These are phyloP conservation scores for Cinnamomum chago DNA, from an alignment of 164 flowering plant genomes.

Conservation along the genomic window DNA sequence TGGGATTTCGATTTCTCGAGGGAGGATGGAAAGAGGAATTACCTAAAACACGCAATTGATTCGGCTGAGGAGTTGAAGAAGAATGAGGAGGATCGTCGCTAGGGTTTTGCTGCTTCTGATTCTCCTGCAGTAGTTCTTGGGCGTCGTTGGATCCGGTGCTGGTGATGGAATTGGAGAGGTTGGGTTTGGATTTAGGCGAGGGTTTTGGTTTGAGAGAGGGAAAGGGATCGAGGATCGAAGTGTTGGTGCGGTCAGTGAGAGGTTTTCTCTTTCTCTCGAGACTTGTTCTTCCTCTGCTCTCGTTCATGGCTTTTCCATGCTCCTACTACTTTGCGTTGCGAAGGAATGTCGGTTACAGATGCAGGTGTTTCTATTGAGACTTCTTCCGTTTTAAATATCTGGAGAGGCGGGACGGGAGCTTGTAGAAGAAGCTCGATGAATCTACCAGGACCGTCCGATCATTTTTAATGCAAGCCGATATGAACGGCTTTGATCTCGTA, in stretches of 20 bases:
- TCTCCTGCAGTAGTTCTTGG: neutral
- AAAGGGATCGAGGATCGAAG: constrained; percentile 7
- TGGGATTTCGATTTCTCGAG: too few species aligned
- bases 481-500: too few species aligned
- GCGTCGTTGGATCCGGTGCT: constrained; percentile 9
- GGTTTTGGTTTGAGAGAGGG: constrained; percentile 2
- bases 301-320: neutral
- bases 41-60: constrained; percentile 13
- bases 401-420: neutral
- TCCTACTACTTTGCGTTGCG: neutral
- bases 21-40: neutral
- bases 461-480: too few species aligned
- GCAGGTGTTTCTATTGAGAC: too few species aligned
- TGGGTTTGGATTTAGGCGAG: neutral
- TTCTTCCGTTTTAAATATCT: too few species aligned
- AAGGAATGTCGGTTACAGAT: neutral
- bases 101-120: neutral
- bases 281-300: neutral
- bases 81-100: neutral
- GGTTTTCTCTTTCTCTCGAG: constrained; percentile 32
- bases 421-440: neutral
- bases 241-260: constrained; percentile 43
- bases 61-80: constrained; percentile 11
- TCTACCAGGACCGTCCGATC: too few species aligned
- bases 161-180: constrained; percentile 1